These are phyloP conservation scores for Jacaranda mimosifolia DNA, from an alignment of 257 asterid species.

Conservation along the genomic window DNA sequence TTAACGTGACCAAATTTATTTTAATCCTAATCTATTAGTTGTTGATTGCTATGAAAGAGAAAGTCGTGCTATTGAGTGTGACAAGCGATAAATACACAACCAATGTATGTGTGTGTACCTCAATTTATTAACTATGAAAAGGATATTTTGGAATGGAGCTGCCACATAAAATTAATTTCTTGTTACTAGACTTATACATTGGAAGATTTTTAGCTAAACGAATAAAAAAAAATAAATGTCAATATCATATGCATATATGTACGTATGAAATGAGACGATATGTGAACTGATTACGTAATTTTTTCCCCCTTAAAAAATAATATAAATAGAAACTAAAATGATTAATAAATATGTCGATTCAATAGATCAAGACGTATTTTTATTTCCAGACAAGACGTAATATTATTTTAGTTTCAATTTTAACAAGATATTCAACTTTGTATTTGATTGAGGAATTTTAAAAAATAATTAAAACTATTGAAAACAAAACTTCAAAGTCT, in stretches of 20 bases:
- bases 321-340: no score
- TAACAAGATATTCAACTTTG: background rate
- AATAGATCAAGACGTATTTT: no score
- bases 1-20: background rate
- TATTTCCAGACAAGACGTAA: background rate
- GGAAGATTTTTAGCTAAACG: no score
- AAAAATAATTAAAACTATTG: background rate
- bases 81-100: background rate
- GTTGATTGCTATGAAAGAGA: conserved; percentile 10
- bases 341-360: no score
- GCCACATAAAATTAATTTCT: background rate
- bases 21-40: background rate
- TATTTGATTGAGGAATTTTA: background rate
- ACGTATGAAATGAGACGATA: no score
- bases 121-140: conserved; percentile 11
- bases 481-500: background rate
- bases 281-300: no score
- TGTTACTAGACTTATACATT: no score
- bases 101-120: background rate
- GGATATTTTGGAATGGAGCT: conserved; percentile 2
- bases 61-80: conserved; percentile 15
- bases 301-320: no score
- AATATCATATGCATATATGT: no score
- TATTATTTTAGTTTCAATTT: background rate
- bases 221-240: no score